Percentiles rank a stretch among this genome's conserved stretches.
Conservation (phyloP, 495 filamentous ascomycete species). For the Hypomontagnella monticulosa region DNA sequence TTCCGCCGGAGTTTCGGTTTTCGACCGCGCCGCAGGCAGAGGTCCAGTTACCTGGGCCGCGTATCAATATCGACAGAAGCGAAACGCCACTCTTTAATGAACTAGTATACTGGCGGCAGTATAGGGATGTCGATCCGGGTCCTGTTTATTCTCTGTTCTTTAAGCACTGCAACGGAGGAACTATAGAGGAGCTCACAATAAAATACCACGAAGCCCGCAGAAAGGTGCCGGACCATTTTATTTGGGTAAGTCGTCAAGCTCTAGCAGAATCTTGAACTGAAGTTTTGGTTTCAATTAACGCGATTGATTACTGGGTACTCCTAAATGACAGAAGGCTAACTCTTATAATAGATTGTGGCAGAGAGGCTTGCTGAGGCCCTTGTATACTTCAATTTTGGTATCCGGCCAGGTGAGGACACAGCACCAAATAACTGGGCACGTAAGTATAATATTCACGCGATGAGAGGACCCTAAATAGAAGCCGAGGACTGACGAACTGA, state of each 20-base stretch:
- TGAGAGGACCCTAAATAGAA: background rate
- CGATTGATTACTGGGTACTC: background rate
- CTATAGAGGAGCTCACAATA: background rate
- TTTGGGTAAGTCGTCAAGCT: conserved; percentile 11
- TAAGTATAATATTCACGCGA: conserved; percentile 2
- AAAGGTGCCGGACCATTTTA: conserved; percentile 20
- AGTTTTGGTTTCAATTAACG: conserved; percentile 6
- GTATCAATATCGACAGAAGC: background rate
- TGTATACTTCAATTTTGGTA: conserved; percentile 10
- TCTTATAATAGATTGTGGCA: conserved; percentile 13
- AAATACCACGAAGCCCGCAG: background rate
- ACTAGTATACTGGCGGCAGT: background rate
- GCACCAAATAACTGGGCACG: background rate
- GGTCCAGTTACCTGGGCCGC: background rate
- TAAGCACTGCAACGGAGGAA: conserved; percentile 11
- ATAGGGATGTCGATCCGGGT: background rate
- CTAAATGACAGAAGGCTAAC: conserved; percentile 1
- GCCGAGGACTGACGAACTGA: background rate
- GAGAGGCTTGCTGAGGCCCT: conserved; percentile 15
- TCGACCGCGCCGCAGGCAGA: conserved; percentile 2
- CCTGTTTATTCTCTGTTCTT: conserved; percentile 5
- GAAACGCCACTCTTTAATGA: conserved; percentile 4
- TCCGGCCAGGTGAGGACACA: background rate
- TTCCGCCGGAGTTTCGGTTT: conserved; percentile 1
- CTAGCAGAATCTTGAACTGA: background rate